A percentile compares a stretch with the other conserved stretches of the same genome.
phyloP scores from a whole-genome alignment of 305 asterid species.

The Coffea humblotiana region DNA sequence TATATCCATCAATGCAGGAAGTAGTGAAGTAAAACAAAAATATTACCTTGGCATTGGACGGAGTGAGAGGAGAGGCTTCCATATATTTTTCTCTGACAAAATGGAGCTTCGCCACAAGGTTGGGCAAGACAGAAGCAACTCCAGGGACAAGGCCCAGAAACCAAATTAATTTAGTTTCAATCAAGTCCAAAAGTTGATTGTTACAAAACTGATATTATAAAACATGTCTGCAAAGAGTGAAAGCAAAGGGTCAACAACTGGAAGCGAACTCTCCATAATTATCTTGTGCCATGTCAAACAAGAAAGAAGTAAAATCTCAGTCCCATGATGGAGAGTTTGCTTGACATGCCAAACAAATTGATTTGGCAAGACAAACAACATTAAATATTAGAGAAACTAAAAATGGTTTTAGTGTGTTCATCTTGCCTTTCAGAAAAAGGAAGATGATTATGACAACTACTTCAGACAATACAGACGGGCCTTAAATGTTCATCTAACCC shows the following conservation, averaged over 20 bases:
- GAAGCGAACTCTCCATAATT: not conserved
- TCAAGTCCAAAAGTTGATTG: conserved; percentile 34
- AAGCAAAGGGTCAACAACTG: not conserved
- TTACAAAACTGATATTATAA: conserved; percentile 40
- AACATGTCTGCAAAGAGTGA: conserved; percentile 26
- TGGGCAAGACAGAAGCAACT: conserved; percentile 30
- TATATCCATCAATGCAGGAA: not conserved
- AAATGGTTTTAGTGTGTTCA: not conserved
- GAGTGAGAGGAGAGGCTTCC: conserved; percentile 25
- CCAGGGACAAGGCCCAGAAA: conserved; percentile 37
- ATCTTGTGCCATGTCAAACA: not conserved
- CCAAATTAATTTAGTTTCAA: conserved; percentile 30
- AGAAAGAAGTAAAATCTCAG: not conserved
- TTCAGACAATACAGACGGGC: not conserved
- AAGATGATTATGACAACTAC: not conserved
- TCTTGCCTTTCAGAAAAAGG: not conserved
- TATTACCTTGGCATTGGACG: conserved; percentile 32
- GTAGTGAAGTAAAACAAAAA: not conserved
- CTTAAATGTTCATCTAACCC: not conserved
- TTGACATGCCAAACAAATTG: too few relatives aligned
- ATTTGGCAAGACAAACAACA: not conserved
- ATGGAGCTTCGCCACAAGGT: conserved; percentile 26
- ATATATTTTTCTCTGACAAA: conserved; percentile 31
- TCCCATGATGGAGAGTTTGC: too few relatives aligned
- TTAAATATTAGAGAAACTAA: not conserved